phyloP scores from a whole-genome alignment of 164 flowering plant genomes.

The Sedum album region DNA sequence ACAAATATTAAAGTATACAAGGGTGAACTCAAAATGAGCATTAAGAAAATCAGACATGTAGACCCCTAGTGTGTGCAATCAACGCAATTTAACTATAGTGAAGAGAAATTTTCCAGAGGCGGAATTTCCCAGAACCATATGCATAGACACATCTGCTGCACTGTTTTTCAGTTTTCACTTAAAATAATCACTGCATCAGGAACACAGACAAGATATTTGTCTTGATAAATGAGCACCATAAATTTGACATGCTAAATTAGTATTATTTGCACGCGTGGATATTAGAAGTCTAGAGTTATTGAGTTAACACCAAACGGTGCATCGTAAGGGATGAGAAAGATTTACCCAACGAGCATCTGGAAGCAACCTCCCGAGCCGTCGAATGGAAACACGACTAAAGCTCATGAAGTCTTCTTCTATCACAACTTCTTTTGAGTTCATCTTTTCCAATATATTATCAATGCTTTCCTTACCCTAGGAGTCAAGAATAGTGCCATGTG shows the following conservation, averaged over 20 bases:
- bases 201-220: not conserved
- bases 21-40: not conserved
- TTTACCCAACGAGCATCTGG: slow-evolving; percentile 91
- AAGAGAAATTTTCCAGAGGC: not conserved
- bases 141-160: too few species aligned
- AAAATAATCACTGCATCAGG: not conserved
- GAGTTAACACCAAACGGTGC: not conserved
- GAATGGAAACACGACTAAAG: slow-evolving; percentile 58
- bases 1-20: not conserved
- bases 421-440: slow-evolving; percentile 30
- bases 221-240: too few species aligned
- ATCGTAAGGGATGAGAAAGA: slow-evolving; percentile 1
- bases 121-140: too few species aligned
- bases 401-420: slow-evolving; percentile 33
- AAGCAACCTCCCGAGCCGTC: slow-evolving; percentile 77
- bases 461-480: slow-evolving; percentile 66
- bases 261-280: too few species aligned
- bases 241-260: too few species aligned
- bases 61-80: not conserved
- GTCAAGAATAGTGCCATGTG: not conserved
- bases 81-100: not conserved
- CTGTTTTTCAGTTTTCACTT: not conserved
- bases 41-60: not conserved
- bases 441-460: slow-evolving; percentile 44
- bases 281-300: not conserved